Base-by-base conservation (phyloP, 352 stramenopile genomes). In the Phytophthora capsici region DNA sequence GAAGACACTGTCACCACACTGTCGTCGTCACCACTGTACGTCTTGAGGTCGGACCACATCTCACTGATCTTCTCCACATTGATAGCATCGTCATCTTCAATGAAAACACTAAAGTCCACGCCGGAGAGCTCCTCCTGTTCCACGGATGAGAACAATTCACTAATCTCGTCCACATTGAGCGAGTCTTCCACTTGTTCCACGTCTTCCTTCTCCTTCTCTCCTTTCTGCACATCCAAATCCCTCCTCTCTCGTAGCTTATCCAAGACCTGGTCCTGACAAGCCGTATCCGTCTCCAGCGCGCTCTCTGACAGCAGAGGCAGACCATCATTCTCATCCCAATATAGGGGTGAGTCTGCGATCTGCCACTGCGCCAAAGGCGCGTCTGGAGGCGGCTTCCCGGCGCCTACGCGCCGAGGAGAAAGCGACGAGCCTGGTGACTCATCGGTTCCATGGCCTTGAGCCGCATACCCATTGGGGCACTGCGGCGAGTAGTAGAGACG, bases 61-160 rank as follows among this genome's bases (percentile, higher is more conserved):
- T 86, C 74, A 58, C 71, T 84, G 47, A 87, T 77, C 58, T 87
- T 76, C 47, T 90, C 81, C 38, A 86, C 68, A 43, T 86, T 82
- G 17, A 82, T 46, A 52, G 70, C 77, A 47, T 88, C 77, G 12
- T 86, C 73, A 9, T 76, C 72, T 52, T 88, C 71, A 9, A 85
- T 63, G 26, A 86, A 76, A 10, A 85, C 63, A 49, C 74, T 73
- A 28, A 82, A 84, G 52, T 88, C 74, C 57, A 81, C 61, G 12
- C 49, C 57, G 4, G 63, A 52, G 36, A 57, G 61, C 50, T 75
- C 67, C 25, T 86, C 72, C 43, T 73, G 67, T 64, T 88, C 76
- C 51, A 86, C 81, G 51, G 57, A 77, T 54, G 69, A 75, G 40
- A 88, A 81, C 64, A 89, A 56, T 26, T 86, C 79, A 40, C 66